phyloP scores from a whole-genome alignment of 768 basidiomycete genomes.

The Gyrodon lividus region DNA sequence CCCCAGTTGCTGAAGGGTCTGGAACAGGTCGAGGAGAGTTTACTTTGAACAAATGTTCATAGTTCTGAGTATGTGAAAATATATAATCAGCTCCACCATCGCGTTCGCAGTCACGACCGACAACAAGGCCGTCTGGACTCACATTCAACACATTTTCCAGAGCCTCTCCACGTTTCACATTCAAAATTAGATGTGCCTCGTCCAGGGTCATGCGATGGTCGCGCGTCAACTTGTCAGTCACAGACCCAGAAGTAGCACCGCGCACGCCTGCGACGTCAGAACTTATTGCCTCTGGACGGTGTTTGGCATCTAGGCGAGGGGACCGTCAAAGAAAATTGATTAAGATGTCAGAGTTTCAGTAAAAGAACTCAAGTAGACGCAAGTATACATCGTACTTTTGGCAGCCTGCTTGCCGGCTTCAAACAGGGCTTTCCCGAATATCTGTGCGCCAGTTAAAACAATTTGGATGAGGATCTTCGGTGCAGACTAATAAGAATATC shows the following conservation, averaged over 20 bases:
- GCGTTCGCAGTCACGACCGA: background rate
- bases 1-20: slow-evolving; percentile 39
- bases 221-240: slow-evolving; percentile 78
- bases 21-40: slow-evolving; percentile 72
- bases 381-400: slow-evolving; percentile 64
- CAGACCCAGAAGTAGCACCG: slow-evolving; percentile 69
- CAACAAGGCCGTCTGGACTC: slow-evolving; percentile 17
- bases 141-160: slow-evolving; percentile 76
- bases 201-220: slow-evolving; percentile 92
- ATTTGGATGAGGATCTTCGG: slow-evolving; percentile 81
- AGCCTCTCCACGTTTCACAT: slow-evolving; percentile 71
- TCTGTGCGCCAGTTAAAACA: slow-evolving; percentile 69
- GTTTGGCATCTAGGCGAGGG: slow-evolving; percentile 73
- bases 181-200: slow-evolving; percentile 91
- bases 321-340: background rate
- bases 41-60: slow-evolving; percentile 89
- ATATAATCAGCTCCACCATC: slow-evolving; percentile 1
- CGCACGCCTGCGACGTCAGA: slow-evolving; percentile 72
- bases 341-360: background rate
- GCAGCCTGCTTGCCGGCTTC: slow-evolving; percentile 92
- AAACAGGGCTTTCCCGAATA: slow-evolving; percentile 86
- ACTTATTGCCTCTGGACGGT: slow-evolving; percentile 69
- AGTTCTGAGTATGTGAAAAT: slow-evolving; percentile 56
- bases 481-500: slow-evolving; percentile 54
- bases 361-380: background rate